Conservation (phyloP, 1,284 basidiomycete genomes). For the Puccinia novopanici region DNA sequence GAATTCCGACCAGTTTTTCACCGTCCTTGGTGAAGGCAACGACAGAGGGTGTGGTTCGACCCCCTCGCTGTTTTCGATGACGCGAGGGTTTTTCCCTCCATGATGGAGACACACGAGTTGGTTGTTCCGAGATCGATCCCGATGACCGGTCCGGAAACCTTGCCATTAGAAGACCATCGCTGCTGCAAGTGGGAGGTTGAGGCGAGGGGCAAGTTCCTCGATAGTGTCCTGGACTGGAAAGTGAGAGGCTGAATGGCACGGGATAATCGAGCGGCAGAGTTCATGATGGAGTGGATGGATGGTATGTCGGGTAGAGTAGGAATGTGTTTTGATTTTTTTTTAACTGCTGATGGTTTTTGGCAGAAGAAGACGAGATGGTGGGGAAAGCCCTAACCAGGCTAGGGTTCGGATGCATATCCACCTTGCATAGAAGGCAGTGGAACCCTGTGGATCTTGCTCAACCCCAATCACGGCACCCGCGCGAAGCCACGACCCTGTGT, state of each 20-base stretch:
- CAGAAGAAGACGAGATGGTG: not conserved
- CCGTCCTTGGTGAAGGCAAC: slow-evolving; percentile 91
- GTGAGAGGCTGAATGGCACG: slow-evolving; percentile 32
- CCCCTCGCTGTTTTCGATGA: slow-evolving; percentile 96
- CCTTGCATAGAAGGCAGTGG: no score
- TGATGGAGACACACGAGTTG: slow-evolving; percentile 90
- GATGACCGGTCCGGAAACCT: slow-evolving; percentile 63
- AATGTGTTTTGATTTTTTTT: not conserved
- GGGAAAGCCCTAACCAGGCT: no score
- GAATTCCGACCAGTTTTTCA: slow-evolving; percentile 89
- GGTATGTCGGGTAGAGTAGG: not conserved
- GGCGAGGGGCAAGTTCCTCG: slow-evolving; percentile 15
- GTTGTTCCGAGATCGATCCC: slow-evolving; percentile 64
- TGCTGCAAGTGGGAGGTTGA: slow-evolving; percentile 13
- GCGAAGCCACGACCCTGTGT: no score
- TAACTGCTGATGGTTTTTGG: not conserved
- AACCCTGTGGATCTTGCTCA: no score
- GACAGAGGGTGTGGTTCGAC: slow-evolving; percentile 94
- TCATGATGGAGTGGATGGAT: slow-evolving; percentile 22
- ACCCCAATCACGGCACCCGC: not conserved
- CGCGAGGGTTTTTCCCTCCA: slow-evolving; percentile 91
- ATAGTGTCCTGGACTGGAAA: slow-evolving; percentile 16
- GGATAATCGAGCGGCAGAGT: slow-evolving; percentile 33
- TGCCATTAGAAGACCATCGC: slow-evolving; percentile 55
- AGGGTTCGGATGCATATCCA: no score